Evolutionary conservation across 495 filamentous ascomycete genomes (phyloP), one percentile per base, ranked within the genome.

Genomic region (Letharia columbiana): DNA sequence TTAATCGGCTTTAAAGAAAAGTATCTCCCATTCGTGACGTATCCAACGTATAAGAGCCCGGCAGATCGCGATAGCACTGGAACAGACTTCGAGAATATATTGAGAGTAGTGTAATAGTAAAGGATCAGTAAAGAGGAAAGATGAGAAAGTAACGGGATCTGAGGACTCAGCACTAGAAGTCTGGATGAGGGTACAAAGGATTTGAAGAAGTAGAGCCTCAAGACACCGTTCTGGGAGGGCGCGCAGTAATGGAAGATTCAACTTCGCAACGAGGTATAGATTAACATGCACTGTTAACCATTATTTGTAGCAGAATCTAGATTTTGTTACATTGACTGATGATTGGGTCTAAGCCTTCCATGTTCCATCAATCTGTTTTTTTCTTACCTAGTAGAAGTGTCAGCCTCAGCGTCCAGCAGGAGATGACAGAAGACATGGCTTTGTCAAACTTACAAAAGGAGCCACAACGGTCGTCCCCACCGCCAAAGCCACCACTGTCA

Each of bases 401-500:
- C 33, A 64, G 57, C 57, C 20, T 50, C 23, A 50, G 49, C 50
- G 5, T 54, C 28, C 3, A 40, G 58, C 40, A 60, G 40, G 33
- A 41, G 7, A 39, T 50, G 45, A 60, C 13, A 44, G 41, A 18
- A 23, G 28, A 18, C n/a, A 69, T 59, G 62, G 60, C 64, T 31
- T 2, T 40, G 13, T 41, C 15, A 23, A 64, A 66, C 86, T 79
- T 80, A 96, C 95, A 86, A 97, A 87, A 35, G 94, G 94, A 60
- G 87, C 87, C 71, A 98, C 79, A 66, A 89, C 80, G 20, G 83
- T 72, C 50, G 95, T 91, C 62, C 90, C 91, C 20, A 84, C 77
- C 2, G 80, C 81, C 68, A 97, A 79, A 50, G 88, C 92, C 42
- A 87, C 77, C 54, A 99, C 90, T 0, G 94, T 99, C 35, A 81